Evolutionary conservation across 371 early-diverging fungal genomes (phyloP), one percentile per base, ranked within the genome.

Genomic region (Mucor plumbeus): DNA sequence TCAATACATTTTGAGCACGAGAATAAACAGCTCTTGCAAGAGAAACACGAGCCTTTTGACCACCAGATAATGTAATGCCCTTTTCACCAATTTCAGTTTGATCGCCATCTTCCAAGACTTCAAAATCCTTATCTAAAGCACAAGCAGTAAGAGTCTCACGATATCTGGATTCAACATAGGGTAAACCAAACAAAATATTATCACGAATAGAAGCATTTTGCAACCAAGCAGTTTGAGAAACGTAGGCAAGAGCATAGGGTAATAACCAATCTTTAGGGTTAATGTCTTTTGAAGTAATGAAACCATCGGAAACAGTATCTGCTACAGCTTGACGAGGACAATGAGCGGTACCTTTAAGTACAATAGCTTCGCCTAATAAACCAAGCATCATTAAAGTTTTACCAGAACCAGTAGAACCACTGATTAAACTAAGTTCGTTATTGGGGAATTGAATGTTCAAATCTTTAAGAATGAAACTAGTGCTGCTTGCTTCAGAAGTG

Each of bases 21-120:
- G 90, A 88, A 74, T 94, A 94, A 11, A 94, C 91, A 31, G 95
- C 94, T 33, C 95, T 81, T 2, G 96, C 96, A 39, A 95, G 73
- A 0, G 91, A 82, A 11, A 95, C 91, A 69, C 93, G 89, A 64
- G 91, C 92, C 70, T 89, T 91, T 70, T 91, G 93, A 19, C 93
- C 92, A 60, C 92, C 93, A 13, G 90, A 89, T 13, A 92, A 76
- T 2, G 91, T 89, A 50, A 91, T 87, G 7, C 93, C 93, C 47
- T 89, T 89, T 75, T 96, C 97, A 19, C 97, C 98, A 66, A 97
- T 90, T 80, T 96, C 94, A 0, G 98, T 98, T 76, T 82, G 59
- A 72, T 98, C 98, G 39, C 96, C 97, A 61, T 90, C 88, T 35
- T 88, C 86, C 9, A 99, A 74, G 58, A 73, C 72, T 1, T 69